Conservation (phyloP, 345 rosid genomes). For the Arabis hirsuta region DNA sequence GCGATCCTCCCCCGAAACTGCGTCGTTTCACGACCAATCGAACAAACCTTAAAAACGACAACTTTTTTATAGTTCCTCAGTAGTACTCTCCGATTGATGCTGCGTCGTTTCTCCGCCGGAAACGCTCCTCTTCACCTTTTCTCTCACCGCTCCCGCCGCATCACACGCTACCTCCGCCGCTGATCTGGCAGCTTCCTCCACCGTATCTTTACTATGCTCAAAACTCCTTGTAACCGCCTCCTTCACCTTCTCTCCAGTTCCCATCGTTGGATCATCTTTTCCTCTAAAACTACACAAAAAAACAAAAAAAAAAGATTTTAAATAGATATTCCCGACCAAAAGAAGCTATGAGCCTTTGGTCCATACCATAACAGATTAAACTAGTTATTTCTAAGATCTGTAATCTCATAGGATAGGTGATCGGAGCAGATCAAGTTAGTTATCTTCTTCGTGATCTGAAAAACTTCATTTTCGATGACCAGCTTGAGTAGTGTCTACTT, state of each 20-base stretch:
- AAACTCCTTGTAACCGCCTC: constrained; percentile 45
- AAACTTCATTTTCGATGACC: neutral
- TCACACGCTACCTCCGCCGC: constrained; percentile 40
- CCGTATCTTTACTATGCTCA: constrained; percentile 40
- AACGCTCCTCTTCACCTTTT: constrained; percentile 34
- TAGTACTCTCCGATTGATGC: neutral
- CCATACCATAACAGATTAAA: neutral
- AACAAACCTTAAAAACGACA: neutral
- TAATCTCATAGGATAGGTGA: too few species aligned
- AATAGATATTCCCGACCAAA: neutral
- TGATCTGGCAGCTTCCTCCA: constrained; percentile 47
- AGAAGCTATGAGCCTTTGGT: neutral
- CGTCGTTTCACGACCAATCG: constrained; percentile 1
- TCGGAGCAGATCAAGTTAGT: too few species aligned
- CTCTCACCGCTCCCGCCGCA: constrained; percentile 29
- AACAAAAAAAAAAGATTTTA: too few species aligned
- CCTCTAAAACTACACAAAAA: constrained; percentile 38
- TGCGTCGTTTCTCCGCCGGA: constrained; percentile 8
- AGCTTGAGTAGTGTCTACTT: constrained; percentile 10
- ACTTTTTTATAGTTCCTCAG: constrained; percentile 30
- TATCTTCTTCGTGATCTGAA: too few species aligned
- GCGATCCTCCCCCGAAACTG: constrained; percentile 12
- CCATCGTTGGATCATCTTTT: constrained; percentile 27
- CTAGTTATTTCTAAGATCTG: too few species aligned
- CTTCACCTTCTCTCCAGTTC: constrained; percentile 39